Evolutionary conservation across 2,329 filamentous ascomycete species (phyloP), one percentile per base, ranked within the genome.

Genomic region (Nectriaceae sp.): DNA sequence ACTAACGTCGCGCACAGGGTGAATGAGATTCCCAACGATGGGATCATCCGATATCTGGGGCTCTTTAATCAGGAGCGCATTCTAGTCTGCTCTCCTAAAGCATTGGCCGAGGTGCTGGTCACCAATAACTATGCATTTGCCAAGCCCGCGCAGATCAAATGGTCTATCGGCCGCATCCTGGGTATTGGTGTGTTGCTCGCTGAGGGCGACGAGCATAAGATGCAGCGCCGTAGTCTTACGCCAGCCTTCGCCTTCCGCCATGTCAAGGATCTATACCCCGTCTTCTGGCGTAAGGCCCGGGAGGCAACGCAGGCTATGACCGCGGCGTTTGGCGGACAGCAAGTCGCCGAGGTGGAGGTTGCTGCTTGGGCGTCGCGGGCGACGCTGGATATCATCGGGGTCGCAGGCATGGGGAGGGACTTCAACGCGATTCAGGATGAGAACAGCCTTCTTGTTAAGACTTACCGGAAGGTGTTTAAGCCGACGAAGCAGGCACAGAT

Each of bases 191-290:
- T 93, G 13, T 70, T 97, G 31, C 74, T 97, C 11, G 88, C 90
- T 2, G 92, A 97, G 69, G 92, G 92, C n/a, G 89, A 95, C 11
- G 89, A 92, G 61, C 93, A 97, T 68, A 94, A 88, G 72, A 74
- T 82, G 60, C 88, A 91, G 71, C 80, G 92, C 40, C 91, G 88
- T 65, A 84, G 87, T 49, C 79, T 96, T 16, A 83, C 87, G 72
- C 90, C 90, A 0, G 89, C 90, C 2, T 96, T 96, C 67, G 79
- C 84, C n/a, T 95, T 90, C 63, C 82, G 90, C 19, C 89, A 95
- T 61, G 76, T 96, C 65, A 95, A 94, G 65, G 81, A 93, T 50
- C 73, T 96, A 13, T 94, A 95, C 60, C 87, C 90, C 0, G 72
- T 88, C 5, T 96, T 97, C 68, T 96, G 90, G 90, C 61, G 71